These are phyloP conservation scores for Straminergon stramineum DNA, from an alignment of 225 moss, liverwort and hornwort genomes.

Conservation along the genomic window DNA sequence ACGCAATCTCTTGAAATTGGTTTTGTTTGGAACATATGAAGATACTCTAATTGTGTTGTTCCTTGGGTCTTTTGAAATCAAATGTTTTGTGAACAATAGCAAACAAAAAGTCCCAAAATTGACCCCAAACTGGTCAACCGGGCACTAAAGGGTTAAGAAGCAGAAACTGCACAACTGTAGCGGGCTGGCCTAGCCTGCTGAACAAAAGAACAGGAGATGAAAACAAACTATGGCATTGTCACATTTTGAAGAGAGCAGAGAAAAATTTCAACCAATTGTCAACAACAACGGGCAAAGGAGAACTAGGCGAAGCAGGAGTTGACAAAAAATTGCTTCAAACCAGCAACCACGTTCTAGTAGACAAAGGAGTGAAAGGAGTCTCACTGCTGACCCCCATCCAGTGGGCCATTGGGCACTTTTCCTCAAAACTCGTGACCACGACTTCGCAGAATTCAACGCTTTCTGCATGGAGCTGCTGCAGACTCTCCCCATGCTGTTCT, in stretches of 20 bases:
- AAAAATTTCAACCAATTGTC: background rate
- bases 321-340: background rate
- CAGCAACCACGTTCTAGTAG: background rate
- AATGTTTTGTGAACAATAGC: no score
- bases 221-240: background rate
- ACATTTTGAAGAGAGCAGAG: background rate
- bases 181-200: no score
- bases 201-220: background rate
- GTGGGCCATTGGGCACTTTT: background rate
- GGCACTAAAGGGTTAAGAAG: no score
- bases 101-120: no score
- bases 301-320: background rate
- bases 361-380: background rate
- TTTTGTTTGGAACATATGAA: no score
- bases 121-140: no score
- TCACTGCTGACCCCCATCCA: background rate
- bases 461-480: background rate
- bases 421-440: background rate
- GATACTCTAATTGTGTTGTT: no score
- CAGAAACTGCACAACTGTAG: no score
- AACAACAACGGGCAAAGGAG: background rate
- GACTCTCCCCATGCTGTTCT: background rate
- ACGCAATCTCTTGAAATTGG: no score
- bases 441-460: background rate
- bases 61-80: no score